Evolutionary conservation across 352 stramenopile species (phyloP).

Genomic region (Pythium folliculosum): DNA sequence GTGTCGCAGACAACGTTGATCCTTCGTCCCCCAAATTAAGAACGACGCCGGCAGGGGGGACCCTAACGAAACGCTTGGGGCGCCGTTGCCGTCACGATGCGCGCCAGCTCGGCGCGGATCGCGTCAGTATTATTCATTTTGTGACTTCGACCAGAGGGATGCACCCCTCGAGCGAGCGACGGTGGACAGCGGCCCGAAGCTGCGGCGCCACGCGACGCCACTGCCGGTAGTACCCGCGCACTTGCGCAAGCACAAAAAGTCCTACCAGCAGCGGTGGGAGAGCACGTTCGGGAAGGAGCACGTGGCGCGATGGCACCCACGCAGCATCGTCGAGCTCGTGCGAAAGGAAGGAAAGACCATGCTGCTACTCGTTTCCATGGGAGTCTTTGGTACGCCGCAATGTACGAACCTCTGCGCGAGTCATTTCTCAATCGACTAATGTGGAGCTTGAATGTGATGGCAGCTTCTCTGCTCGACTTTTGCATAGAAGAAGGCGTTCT

Average conservation of each 20-base stretch:
- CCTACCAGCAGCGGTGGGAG: slow-evolving; percentile 51
- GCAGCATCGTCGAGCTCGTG: slow-evolving; percentile 42
- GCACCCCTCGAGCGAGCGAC: background rate
- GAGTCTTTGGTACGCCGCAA: slow-evolving; percentile 42
- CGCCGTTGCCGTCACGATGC: background rate
- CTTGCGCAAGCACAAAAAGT: slow-evolving; percentile 35
- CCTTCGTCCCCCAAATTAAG: too few relatives aligned
- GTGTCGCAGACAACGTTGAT: too few relatives aligned
- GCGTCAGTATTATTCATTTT: background rate
- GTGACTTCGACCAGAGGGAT: background rate
- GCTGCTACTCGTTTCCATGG: slow-evolving; percentile 51
- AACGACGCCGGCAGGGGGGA: too few relatives aligned
- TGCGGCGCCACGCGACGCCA: slow-evolving; percentile 20
- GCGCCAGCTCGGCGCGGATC: background rate
- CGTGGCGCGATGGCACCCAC: slow-evolving; percentile 33
- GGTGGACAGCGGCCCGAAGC: slow-evolving; percentile 2
- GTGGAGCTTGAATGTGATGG: too few relatives aligned
- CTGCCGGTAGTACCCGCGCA: slow-evolving; percentile 12
- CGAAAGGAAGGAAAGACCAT: slow-evolving; percentile 59
- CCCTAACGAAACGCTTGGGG: background rate
- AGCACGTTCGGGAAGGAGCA: slow-evolving; percentile 39
- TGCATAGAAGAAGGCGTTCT: slow-evolving; percentile 38
- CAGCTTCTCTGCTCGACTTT: slow-evolving; percentile 60
- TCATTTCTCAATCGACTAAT: too few relatives aligned
- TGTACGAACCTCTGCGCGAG: background rate